These are phyloP conservation scores for Fraxinus sp. DNA, from an alignment of 305 asterid genomes.

Conservation along the genomic window DNA sequence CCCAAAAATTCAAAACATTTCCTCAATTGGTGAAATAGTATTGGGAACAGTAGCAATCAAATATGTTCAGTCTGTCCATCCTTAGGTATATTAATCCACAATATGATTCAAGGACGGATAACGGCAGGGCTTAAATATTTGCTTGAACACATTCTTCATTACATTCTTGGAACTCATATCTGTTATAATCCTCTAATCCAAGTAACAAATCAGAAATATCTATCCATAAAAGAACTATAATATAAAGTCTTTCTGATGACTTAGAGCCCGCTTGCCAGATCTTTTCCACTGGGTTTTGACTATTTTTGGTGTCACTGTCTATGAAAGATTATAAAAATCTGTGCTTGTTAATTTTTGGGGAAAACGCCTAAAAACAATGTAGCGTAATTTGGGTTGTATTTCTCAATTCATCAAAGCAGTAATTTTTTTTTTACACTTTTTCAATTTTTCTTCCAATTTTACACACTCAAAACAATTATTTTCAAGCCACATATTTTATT, in stretches of 20 bases:
- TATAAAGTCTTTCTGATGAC: not conserved
- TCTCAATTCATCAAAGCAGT: not conserved
- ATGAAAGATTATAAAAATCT: not conserved
- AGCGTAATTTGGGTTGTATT: not conserved
- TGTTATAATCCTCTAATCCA: not conserved
- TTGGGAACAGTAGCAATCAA: not conserved
- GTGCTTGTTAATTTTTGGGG: not conserved
- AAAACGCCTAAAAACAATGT: not conserved
- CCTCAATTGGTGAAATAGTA: not conserved
- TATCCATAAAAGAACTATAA: not conserved
- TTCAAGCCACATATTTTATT: not conserved
- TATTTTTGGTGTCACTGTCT: not conserved
- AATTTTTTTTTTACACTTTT: not conserved
- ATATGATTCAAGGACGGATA: not conserved
- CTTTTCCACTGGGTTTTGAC: not conserved
- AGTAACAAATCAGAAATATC: not conserved
- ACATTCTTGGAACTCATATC: not conserved
- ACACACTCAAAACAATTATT: not conserved
- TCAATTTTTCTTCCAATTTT: not conserved
- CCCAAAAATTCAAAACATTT: not conserved
- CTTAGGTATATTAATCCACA: not conserved
- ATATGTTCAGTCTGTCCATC: not conserved
- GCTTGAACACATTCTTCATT: not conserved
- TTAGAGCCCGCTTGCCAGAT: not conserved
- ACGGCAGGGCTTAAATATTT: not conserved